A percentile compares a stretch with the other conserved stretches of the same genome.
These are phyloP conservation scores for Yamadazyma kitorensis DNA, from an alignment of 805 yeast genomes.

Conservation along the genomic window DNA sequence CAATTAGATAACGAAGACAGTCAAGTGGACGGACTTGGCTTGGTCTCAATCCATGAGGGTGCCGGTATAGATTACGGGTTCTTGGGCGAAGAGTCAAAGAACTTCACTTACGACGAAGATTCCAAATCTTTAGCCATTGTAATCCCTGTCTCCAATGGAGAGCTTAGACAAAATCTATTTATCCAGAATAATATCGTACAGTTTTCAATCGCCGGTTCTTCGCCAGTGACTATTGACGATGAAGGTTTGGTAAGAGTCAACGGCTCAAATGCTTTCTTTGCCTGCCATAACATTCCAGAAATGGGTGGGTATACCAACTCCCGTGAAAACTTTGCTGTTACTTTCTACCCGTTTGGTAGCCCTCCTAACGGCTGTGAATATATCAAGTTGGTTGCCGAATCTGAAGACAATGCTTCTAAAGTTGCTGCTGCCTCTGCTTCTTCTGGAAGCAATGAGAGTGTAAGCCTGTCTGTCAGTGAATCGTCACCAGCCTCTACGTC, in stretches of 20 bases:
- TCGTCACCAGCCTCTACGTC: too few relatives aligned
- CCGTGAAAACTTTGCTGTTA: not conserved
- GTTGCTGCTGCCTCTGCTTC: too few relatives aligned
- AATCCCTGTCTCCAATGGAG: too few relatives aligned
- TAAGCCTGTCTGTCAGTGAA: too few relatives aligned
- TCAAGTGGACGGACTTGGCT: not conserved
- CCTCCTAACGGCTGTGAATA: conserved; percentile 2
- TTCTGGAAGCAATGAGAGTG: too few relatives aligned
- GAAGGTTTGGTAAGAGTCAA: conserved; percentile 7
- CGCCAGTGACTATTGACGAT: conserved; percentile 6
- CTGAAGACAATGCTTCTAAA: not conserved
- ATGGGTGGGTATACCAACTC: conserved; percentile 2
- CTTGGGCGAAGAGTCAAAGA: conserved; percentile 9
- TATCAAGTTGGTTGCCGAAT: not conserved
- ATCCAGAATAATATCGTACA: conserved; percentile 1
- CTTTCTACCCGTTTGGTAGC: conserved; percentile 1
- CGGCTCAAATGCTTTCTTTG: conserved; percentile 16
- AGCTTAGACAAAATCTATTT: not conserved
- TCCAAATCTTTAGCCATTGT: not conserved
- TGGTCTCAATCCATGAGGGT: conserved; percentile 2
- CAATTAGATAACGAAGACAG: not conserved
- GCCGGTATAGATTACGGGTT: conserved; percentile 28
- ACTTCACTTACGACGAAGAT: conserved; percentile 1
- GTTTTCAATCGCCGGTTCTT: conserved; percentile 7
- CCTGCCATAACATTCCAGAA: conserved; percentile 13